Base-by-base conservation (phyloP, 2,329 filamentous ascomycete species). In the Akanthomyces muscarius region DNA sequence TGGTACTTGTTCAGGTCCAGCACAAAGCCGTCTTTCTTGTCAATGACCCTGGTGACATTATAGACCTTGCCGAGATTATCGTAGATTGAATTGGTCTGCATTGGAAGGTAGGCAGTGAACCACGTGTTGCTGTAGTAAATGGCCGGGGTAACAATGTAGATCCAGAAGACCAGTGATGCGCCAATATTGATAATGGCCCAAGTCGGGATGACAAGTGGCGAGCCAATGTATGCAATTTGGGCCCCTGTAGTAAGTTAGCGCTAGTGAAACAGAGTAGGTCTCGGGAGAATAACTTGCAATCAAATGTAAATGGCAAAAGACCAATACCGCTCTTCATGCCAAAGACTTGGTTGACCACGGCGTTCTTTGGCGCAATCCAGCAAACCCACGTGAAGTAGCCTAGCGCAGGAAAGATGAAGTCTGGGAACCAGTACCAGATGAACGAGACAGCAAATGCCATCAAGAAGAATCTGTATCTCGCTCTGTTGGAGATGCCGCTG, bases 1-100 rank as follows among this genome's bases (percentile, higher is more conserved):
- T 74, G 69, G 66, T 85, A 85, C n/a, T 80, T 79, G 18, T 74
- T 71, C 36, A 74, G 68, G 64, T 85, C 76, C 21, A 86, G 78
- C 0, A 71, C 73, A 38, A 72, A 74, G 41, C 75, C 72, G 0
- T 72, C 61, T 10, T 77, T 75, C 25, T 76, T 75, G 25, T 77
- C 74, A 63, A 86, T 77, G 16, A 86, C 81, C 2, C 72, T 72
- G 0, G 75, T 73, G 0, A 81, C 79, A 47, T 85, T 77, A 66
- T 85, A 86, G 0, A 73, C 63, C 4, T 74, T 66, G 0, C 80
- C 83, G 0, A 74, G 81, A 50, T 84, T 83, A 69, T 86, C 83
- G 56, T 78, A 86, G 8, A 80, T 81, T 14, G 79, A 77, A n/a
- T 81, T 77, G 38, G 78, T 81, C 28, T 80, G 78, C 42, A 84